Base-by-base conservation (phyloP, 2,329 filamentous ascomycete species). In the Teratosphaeria epicoccoides region DNA sequence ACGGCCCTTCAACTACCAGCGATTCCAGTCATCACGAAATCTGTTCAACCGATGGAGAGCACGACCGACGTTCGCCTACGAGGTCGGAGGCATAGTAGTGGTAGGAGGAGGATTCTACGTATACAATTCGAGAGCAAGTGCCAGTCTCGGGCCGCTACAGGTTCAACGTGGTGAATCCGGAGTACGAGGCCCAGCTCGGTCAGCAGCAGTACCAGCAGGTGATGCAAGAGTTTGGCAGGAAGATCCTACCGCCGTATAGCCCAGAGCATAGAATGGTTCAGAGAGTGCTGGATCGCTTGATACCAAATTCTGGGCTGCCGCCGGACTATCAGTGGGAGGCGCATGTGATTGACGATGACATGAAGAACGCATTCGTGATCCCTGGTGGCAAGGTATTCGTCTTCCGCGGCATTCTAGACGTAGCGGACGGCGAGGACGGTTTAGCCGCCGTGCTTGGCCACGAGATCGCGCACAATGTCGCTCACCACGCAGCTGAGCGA, bases 371-470 rank as follows among this genome's bases (percentile, higher is more conserved):
- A 0, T 88, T 90, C 62, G 85, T 91, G 1, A 76, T 88, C 5
- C 86, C 87, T 0, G 85, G 67, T 4, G 85, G 86, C 23, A 88
- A 89, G 61, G 85, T 91, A 0, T 90, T 90, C 64, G 85, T 91
- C 1, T 85, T 82, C 63, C 84, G 80, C 56, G 86, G 87, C 33
- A 81, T 91, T 26, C 68, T 90, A 50, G 75, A 77, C n/a, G 71
- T 88, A 22, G 84, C 83, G 53, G 65, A 75, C 49, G 81, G 73
- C 60, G 84, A 88, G 52, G 79, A 84, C 63, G 83, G 81, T 2
- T 73, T 91, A 24, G 87, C 87, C 4, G 81, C 86, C 1, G 84
- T 91, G 2, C 73, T 91, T 12, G 84, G 85, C 12, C 87, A 90
- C 68, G 87, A 90, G 71, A 87, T 90, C 55, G 84, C 85, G 17